Evolutionary conservation across 495 filamentous ascomycete genomes (phyloP).

Genomic region (Daldinia childiae): DNA sequence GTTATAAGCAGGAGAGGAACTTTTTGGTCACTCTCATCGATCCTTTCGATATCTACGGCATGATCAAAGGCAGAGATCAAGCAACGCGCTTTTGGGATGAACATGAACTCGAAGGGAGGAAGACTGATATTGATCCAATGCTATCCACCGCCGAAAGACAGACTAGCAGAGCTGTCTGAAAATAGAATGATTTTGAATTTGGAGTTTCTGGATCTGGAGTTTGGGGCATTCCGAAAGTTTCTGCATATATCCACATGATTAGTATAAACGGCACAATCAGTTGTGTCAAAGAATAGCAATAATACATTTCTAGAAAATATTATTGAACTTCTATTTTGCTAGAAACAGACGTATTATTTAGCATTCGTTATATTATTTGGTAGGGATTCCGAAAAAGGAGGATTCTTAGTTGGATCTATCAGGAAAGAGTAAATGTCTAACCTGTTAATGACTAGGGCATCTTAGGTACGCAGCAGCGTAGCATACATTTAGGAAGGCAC

Average conservation of each 20-base stretch:
- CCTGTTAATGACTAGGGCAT: background rate
- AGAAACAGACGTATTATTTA: background rate
- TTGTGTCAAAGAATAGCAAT: background rate
- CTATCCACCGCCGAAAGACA: background rate
- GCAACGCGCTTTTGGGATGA: slow-evolving; percentile 66
- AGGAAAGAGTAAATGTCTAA: background rate
- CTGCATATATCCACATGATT: slow-evolving; percentile 1
- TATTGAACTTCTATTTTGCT: background rate
- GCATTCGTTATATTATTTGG: background rate
- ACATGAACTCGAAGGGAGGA: slow-evolving; percentile 12
- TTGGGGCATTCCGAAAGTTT: background rate
- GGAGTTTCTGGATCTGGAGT: background rate
- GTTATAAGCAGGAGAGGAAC: slow-evolving; percentile 65
- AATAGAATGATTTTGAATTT: slow-evolving; percentile 3
- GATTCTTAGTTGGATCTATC: slow-evolving; percentile 9
- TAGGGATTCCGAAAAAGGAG: slow-evolving; percentile 14
- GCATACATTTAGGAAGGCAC: background rate
- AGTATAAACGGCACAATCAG: background rate
- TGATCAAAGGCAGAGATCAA: slow-evolving; percentile 62
- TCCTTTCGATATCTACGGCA: slow-evolving; percentile 72
- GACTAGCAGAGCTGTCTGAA: background rate
- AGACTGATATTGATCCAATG: background rate
- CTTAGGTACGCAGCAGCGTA: background rate
- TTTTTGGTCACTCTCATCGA: slow-evolving; percentile 68
- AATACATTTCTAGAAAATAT: background rate